phyloP scores from a whole-genome alignment of 78 protist species.

The Monosiga brevicollis region DNA sequence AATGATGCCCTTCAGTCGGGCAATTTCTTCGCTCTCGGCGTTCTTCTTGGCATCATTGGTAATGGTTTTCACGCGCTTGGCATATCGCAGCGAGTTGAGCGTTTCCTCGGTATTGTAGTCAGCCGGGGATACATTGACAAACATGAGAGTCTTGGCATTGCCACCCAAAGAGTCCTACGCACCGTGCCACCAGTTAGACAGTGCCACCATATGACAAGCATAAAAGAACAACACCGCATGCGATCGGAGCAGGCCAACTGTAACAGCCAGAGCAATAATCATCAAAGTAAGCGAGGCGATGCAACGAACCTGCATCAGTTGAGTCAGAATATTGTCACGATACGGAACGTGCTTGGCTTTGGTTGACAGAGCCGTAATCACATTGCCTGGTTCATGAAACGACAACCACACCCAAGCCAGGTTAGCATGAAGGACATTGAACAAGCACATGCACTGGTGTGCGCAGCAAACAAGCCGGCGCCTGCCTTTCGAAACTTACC shows the following conservation, averaged over 20 bases:
- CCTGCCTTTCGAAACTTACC: constrained; percentile 70
- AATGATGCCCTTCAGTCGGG: constrained; percentile 4
- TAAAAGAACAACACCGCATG: not conserved
- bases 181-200: not conserved
- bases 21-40: constrained; percentile 13
- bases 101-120: constrained; percentile 25
- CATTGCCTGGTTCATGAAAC: constrained; percentile 9
- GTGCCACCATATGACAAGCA: not conserved
- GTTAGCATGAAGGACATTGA: not conserved
- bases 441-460: not conserved
- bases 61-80: constrained; percentile 31
- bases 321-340: constrained; percentile 39
- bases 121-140: constrained; percentile 32
- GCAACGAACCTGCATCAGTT: constrained; percentile 15
- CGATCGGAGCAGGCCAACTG: not conserved
- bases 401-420: not conserved
- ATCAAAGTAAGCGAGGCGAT: not conserved
- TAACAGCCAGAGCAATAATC: not conserved
- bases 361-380: constrained; percentile 39
- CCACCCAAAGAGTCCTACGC: constrained; percentile 21
- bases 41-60: constrained; percentile 12
- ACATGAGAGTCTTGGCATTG: constrained; percentile 37
- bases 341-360: constrained; percentile 29
- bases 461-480: not conserved
- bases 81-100: constrained; percentile 25